A percentile compares a stretch with the other conserved stretches of the same genome.
Conservation (phyloP, 306 rosid genomes). For the Psophocarpus tetragonolobus region DNA sequence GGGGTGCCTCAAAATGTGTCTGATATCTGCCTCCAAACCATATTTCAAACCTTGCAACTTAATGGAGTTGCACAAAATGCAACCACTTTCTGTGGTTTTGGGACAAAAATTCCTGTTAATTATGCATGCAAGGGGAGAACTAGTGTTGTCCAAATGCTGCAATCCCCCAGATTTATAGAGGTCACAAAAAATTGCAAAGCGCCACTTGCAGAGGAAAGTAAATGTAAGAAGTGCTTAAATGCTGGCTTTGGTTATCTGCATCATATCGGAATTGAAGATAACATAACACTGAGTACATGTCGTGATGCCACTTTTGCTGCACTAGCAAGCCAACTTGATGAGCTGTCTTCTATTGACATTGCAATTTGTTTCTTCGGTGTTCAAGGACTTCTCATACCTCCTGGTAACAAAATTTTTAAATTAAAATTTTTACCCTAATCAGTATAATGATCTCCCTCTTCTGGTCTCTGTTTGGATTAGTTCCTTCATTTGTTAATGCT, state of each 20-base stretch:
- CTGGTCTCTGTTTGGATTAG: not conserved
- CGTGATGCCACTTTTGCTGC: slow-evolving; percentile 91
- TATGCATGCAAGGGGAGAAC: slow-evolving; percentile 81
- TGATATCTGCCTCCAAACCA: slow-evolving; percentile 64
- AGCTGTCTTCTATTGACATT: slow-evolving; percentile 58
- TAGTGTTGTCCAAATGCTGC: slow-evolving; percentile 78
- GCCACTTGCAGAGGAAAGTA: slow-evolving; percentile 68
- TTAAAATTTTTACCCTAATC: not conserved
- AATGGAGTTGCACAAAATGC: slow-evolving; percentile 81
- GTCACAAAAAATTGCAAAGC: slow-evolving; percentile 62
- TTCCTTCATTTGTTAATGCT: slow-evolving; percentile 21
- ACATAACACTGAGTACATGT: slow-evolving; percentile 80
- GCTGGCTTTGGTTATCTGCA: slow-evolving; percentile 75
- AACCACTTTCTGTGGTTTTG: slow-evolving; percentile 80
- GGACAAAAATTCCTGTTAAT: slow-evolving; percentile 81
- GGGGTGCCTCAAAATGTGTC: slow-evolving; percentile 74
- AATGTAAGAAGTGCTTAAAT: slow-evolving; percentile 82
- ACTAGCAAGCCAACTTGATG: slow-evolving; percentile 80
- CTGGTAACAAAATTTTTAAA: slow-evolving; percentile 50
- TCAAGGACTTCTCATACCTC: slow-evolving; percentile 63
- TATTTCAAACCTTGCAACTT: slow-evolving; percentile 66
- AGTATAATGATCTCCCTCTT: not conserved
- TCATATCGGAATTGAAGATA: slow-evolving; percentile 67
- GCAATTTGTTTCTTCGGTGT: slow-evolving; percentile 94
- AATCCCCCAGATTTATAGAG: slow-evolving; percentile 73